Evolutionary conservation across 2,329 filamentous ascomycete genomes (phyloP).

Genomic region (Monosporascus sp.): DNA sequence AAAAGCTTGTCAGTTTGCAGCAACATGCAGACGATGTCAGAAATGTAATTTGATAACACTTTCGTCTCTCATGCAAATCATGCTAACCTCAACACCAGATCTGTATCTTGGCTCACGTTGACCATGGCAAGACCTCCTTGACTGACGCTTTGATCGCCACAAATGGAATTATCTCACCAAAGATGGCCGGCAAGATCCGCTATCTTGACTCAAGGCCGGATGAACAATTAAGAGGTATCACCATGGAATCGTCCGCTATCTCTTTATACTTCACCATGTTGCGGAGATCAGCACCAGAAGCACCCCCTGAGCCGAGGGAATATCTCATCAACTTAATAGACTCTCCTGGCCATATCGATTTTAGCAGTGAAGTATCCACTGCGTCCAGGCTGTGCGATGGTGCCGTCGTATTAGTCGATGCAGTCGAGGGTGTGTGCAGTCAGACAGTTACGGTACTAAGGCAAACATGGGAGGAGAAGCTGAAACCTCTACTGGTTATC

Average conservation of each 20-base stretch:
- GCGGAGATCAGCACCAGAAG: constrained; percentile 64
- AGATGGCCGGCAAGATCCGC: constrained; percentile 94
- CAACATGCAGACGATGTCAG: constrained; percentile 81
- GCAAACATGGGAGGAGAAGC: constrained; percentile 91
- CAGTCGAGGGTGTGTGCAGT: constrained; percentile 95
- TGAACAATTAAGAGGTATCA: constrained; percentile 93
- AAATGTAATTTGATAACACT: constrained; percentile 60
- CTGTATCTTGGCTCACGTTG: constrained; percentile 92
- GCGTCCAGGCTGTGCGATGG: constrained; percentile 92
- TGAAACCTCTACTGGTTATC: constrained; percentile 90
- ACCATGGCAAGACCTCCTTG: constrained; percentile 97
- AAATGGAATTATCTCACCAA: constrained; percentile 98
- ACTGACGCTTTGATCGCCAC: constrained; percentile 95
- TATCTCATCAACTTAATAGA: constrained; percentile 97
- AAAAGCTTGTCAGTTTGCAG: constrained; percentile 88
- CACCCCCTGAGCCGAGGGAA: constrained; percentile 69
- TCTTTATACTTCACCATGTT: constrained; percentile 94
- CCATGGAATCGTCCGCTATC: constrained; percentile 99
- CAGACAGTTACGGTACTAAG: constrained; percentile 95
- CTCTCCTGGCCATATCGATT: constrained; percentile 96
- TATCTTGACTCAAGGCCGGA: constrained; percentile 95
- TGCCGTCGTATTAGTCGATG: constrained; percentile 89
- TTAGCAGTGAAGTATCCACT: constrained; percentile 96
- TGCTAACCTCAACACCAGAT: constrained; percentile 54
- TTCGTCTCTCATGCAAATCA: constrained; percentile 13